phyloP scores from a whole-genome alignment of 2,329 filamentous ascomycete genomes.

The Fusarium setosum region DNA sequence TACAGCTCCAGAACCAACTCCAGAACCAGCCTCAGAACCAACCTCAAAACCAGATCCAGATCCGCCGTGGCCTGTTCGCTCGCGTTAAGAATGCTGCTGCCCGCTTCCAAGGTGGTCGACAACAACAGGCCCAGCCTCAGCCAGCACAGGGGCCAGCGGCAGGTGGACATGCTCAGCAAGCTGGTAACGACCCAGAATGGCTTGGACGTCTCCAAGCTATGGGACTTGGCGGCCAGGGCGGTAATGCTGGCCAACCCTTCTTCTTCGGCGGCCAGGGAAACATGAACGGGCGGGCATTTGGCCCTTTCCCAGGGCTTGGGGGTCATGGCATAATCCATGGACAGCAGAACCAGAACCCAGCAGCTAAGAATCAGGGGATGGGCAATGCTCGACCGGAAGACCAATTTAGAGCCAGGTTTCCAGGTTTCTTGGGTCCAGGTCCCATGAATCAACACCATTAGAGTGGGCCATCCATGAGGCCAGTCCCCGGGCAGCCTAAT shows the following conservation, averaged over 20 bases:
- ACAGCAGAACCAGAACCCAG: background rate
- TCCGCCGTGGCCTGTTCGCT: background rate
- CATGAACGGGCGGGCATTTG: background rate
- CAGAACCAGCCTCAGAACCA: background rate
- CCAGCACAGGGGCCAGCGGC: background rate
- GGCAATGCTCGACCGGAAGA: background rate
- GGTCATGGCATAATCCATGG: background rate
- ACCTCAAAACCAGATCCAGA: background rate
- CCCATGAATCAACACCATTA: too few relatives aligned
- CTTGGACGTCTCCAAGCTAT: too few relatives aligned
- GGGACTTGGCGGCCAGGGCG: too few relatives aligned
- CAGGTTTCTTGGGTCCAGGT: background rate
- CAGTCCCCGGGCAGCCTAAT: too few relatives aligned
- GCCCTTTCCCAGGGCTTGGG: background rate
- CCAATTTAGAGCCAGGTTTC: background rate
- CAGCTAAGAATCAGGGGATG: background rate
- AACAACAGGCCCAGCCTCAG: background rate
- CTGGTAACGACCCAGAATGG: background rate
- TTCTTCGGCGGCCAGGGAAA: background rate
- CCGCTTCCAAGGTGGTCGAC: background rate
- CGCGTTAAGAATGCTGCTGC: conserved; percentile 3
- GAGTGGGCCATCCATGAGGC: too few relatives aligned
- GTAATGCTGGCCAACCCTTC: background rate
- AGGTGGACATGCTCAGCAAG: background rate
- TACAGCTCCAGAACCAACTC: background rate